These are phyloP conservation scores for Metarhizium anisopliae DNA, from an alignment of 2,329 filamentous ascomycete species.

Conservation along the genomic window DNA sequence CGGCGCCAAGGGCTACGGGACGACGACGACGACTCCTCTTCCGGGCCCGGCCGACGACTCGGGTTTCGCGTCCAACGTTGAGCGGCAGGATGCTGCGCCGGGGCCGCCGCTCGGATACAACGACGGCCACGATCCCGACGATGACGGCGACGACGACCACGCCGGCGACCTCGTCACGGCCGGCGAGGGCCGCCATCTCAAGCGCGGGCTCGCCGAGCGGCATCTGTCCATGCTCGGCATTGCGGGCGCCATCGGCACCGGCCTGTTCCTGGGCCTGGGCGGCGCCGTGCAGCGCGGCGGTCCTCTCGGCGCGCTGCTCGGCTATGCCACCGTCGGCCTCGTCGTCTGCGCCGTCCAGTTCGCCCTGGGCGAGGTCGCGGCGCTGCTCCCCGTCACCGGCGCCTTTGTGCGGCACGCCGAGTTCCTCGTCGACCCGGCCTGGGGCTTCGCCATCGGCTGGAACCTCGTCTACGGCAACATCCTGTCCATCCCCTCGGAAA, in stretches of 20 bases:
- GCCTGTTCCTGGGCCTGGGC: conserved; percentile 51
- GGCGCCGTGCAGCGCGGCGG: conserved; percentile 41
- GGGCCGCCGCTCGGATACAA: background rate
- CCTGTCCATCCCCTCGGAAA: conserved; percentile 48
- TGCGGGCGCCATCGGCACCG: conserved; percentile 52
- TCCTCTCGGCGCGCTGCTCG: conserved; percentile 37
- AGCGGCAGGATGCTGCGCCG: background rate
- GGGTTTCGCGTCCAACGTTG: background rate
- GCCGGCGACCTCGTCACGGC: conserved; percentile 36
- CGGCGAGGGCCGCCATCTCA: conserved; percentile 39
- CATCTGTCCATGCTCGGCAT: conserved; percentile 56
- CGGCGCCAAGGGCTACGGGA: background rate
- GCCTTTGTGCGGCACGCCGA: conserved; percentile 52
- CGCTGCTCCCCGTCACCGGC: conserved; percentile 53
- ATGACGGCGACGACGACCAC: conserved; percentile 14
- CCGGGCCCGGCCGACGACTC: background rate
- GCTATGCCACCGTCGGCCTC: conserved; percentile 46
- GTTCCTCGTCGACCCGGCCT: conserved; percentile 52
- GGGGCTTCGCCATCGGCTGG: conserved; percentile 46
- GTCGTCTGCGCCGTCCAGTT: conserved; percentile 50
- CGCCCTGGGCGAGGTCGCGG: conserved; percentile 51
- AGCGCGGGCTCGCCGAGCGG: conserved; percentile 27
- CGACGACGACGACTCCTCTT: background rate
- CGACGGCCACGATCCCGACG: conserved; percentile 21
- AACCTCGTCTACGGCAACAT: conserved; percentile 47